Base-by-base conservation (phyloP, 192 early-diverging fungal genomes). In the Mortierella hygrophila region DNA sequence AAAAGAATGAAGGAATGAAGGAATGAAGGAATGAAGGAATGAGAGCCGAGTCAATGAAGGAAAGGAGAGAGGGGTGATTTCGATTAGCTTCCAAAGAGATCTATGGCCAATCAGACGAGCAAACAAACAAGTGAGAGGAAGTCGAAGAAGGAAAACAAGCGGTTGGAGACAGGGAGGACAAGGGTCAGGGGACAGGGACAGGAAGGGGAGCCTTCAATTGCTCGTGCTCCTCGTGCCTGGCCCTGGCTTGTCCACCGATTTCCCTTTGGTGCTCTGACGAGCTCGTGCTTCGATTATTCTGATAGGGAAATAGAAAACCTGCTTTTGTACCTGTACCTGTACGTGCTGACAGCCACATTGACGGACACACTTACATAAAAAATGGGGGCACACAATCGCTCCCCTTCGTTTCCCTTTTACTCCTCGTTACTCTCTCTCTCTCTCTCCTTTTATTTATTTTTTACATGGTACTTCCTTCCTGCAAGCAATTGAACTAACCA, bases 181-280 rank as follows among this genome's bases (percentile, higher is more conserved):
- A 11, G 29, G n/a, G 60, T 4, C 7, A 32, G 26, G 60, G 8
- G 26, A n/a, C 11, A 4, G 60, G 15, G 29, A 3, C 13, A 4
- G 60, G 15, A 9, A 3, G 3, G 55, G 23, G n/a, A 29, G 29
- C 10, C 13, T 11, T 11, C n/a, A 32, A 10, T 65, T 65, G 29
- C 60, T 65, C 60, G 60, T 65, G 60, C 60, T 65, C 49, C 49
- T 52, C 26, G 60, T 65, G 60, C 26, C 60, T 29, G 60, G 60
- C 60, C 60, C 60, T 65, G 60, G 60, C 60, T 65, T 32, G 60
- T 6, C 21, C 20, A 18, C 16, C 18, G 11, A 18, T 55, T 55
- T 55, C 20, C 20, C 16, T 46, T 46, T 46, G 9, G 9, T 46
- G 10, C 13, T 9, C 49, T 52, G 49, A 26, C 55, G 55, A 65